Percentiles rank a stretch among this genome's conserved stretches.
Conservation (phyloP, 1,284 basidiomycete species). For the Tilletia setariae region DNA sequence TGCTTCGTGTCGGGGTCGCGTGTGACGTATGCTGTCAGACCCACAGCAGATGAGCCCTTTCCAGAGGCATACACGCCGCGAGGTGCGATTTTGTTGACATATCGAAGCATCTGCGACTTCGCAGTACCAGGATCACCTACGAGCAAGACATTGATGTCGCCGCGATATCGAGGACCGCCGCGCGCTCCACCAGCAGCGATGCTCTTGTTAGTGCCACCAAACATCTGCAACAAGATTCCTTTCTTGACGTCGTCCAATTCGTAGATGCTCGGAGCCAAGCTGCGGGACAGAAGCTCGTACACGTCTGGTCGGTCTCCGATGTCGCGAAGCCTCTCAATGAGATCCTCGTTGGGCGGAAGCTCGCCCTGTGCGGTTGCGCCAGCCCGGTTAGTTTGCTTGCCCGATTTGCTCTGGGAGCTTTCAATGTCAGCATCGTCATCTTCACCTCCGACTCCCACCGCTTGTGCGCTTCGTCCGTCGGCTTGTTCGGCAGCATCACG, state of each 20-base stretch:
- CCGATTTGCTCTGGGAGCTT: constrained; percentile 22
- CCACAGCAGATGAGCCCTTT: constrained; percentile 95
- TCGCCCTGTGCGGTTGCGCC: constrained; percentile 22
- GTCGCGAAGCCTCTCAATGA: constrained; percentile 65
- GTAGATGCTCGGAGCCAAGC: constrained; percentile 91
- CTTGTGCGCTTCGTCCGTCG: constrained; percentile 59
- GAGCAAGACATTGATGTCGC: constrained; percentile 94
- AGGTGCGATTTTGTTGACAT: constrained; percentile 97
- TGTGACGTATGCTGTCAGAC: constrained; percentile 96
- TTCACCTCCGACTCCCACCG: constrained; percentile 79
- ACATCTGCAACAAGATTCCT: constrained; percentile 89
- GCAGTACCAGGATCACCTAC: constrained; percentile 97
- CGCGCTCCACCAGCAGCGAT: constrained; percentile 87
- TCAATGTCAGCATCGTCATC: constrained; percentile 57
- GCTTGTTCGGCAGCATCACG: constrained; percentile 57
- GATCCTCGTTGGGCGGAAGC: constrained; percentile 51
- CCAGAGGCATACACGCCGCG: constrained; percentile 81
- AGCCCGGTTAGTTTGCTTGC: constrained; percentile 3
- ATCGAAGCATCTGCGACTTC: constrained; percentile 85
- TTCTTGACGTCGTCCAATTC: constrained; percentile 99
- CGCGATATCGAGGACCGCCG: constrained; percentile 90
- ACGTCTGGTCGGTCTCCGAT: constrained; percentile 75
- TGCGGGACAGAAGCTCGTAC: constrained; percentile 80
- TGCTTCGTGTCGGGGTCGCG: constrained; percentile 97
- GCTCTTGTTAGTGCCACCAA: constrained; percentile 95